Percentiles rank a stretch among this genome's conserved stretches.
phyloP scores from a whole-genome alignment of 2,329 filamentous ascomycete species.

The Plenodomus lindquistii region DNA sequence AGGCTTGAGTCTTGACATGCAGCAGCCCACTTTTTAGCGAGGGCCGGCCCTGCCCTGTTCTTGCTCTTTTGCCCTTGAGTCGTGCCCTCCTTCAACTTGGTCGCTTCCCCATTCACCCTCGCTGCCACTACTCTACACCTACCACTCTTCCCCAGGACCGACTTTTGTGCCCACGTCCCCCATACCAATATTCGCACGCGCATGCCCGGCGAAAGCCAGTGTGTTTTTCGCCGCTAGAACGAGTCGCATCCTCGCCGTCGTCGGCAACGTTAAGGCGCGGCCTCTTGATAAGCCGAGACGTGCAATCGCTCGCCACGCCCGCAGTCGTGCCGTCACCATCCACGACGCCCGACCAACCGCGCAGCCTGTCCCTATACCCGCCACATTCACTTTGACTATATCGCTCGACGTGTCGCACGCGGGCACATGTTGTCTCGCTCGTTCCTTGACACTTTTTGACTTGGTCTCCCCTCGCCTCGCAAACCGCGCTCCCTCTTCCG shows the following conservation, averaged over 20 bases:
- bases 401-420: background rate
- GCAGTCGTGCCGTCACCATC: conserved; percentile 35
- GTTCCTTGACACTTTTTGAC: background rate
- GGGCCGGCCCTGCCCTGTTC: conserved; percentile 3
- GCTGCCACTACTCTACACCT: too few species aligned
- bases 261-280: conserved; percentile 15
- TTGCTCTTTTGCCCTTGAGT: conserved; percentile 1
- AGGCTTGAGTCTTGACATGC: background rate
- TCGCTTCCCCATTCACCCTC: too few species aligned
- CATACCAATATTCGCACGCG: too few species aligned
- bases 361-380: background rate
- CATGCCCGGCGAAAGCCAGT: conserved; percentile 10
- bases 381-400: conserved; percentile 2
- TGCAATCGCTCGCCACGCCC: conserved; percentile 28
- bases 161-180: too few species aligned
- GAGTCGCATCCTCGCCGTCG: conserved; percentile 2
- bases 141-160: too few species aligned
- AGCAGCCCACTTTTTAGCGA: conserved; percentile 3
- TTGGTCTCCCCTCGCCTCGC: background rate
- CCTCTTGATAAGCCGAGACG: conserved; percentile 8
- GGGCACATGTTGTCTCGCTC: conserved; percentile 1
- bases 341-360: conserved; percentile 19
- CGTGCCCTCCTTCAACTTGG: too few species aligned
- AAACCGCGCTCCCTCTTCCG: background rate
- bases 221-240: conserved; percentile 15